These are phyloP conservation scores for Magnusiomyces tetraspermus DNA, from an alignment of 1,139 yeast species.

Conservation along the genomic window DNA sequence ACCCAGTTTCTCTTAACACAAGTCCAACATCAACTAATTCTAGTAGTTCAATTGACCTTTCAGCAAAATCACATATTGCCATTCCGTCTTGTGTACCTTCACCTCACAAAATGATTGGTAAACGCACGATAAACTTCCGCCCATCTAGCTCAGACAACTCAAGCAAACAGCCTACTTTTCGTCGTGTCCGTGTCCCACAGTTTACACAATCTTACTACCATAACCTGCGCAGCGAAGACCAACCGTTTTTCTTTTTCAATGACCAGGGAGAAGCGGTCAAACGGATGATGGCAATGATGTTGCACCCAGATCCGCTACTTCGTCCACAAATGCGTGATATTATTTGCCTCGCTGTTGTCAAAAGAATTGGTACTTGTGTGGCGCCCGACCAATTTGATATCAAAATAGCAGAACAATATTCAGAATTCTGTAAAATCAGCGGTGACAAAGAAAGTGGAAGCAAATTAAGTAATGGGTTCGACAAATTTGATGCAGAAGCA, in stretches of 20 bases:
- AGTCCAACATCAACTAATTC: not conserved
- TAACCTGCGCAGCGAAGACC: conserved; percentile 36
- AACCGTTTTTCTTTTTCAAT: conserved; percentile 49
- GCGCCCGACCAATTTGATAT: not conserved
- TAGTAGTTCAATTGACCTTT: not conserved
- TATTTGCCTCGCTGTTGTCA: conserved; percentile 24
- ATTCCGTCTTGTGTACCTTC: not conserved
- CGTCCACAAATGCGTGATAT: conserved; percentile 68
- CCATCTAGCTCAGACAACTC: no score
- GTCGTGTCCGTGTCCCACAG: conserved; percentile 3
- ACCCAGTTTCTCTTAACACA: not conserved
- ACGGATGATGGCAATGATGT: conserved; percentile 33
- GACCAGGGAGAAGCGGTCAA: conserved; percentile 25
- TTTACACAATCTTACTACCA: not conserved
- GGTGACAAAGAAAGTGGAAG: no score
- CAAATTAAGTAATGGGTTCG: no score
- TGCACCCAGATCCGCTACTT: conserved; percentile 65
- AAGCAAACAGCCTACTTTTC: not conserved
- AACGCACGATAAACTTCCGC: not conserved
- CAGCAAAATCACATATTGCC: not conserved
- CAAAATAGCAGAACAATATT: not conserved
- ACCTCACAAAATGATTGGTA: not conserved
- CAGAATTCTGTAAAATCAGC: not conserved
- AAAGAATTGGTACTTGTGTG: not conserved
- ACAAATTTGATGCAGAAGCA: no score